A percentile compares a stretch with the other conserved stretches of the same genome.
phyloP scores from a whole-genome alignment of 768 basidiomycete species.

The Udeniomyces megalosporus region DNA sequence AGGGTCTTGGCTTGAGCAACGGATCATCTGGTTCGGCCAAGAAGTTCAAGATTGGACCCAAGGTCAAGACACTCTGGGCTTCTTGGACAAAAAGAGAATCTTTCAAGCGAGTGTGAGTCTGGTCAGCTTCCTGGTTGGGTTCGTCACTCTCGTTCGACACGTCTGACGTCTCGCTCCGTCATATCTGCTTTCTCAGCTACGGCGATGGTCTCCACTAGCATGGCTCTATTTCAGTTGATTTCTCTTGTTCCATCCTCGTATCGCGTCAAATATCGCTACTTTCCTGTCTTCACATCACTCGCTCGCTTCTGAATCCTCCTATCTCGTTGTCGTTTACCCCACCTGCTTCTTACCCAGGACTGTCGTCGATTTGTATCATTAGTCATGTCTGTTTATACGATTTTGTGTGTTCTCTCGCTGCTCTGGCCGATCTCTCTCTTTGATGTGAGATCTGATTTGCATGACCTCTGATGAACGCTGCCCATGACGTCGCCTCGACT shows the following conservation, averaged over 20 bases:
- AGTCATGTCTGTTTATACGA: too few species aligned
- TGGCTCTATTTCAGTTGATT: not conserved
- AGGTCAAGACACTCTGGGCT: slow-evolving; percentile 59
- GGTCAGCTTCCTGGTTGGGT: not conserved
- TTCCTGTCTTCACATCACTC: not conserved
- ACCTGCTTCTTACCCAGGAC: too few species aligned
- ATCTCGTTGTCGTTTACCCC: not conserved
- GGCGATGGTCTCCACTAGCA: not conserved
- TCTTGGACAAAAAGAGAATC: slow-evolving; percentile 46
- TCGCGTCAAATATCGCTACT: too few species aligned
- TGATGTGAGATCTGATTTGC: too few species aligned
- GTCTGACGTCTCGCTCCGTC: not conserved
- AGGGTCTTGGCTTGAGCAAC: not conserved
- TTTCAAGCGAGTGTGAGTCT: slow-evolving; percentile 50
- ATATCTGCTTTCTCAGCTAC: not conserved
- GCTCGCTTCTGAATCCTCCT: not conserved
- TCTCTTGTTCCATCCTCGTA: not conserved
- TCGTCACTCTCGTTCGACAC: not conserved
- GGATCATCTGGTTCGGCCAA: not conserved
- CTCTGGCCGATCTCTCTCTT: too few species aligned
- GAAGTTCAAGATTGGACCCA: slow-evolving; percentile 33
- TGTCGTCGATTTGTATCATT: too few species aligned
- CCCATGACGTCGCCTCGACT: too few species aligned
- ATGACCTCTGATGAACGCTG: too few species aligned
- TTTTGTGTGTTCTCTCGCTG: too few species aligned